Conservation (phyloP, 1,284 basidiomycete genomes). For the Cryptococcus neoformans region DNA sequence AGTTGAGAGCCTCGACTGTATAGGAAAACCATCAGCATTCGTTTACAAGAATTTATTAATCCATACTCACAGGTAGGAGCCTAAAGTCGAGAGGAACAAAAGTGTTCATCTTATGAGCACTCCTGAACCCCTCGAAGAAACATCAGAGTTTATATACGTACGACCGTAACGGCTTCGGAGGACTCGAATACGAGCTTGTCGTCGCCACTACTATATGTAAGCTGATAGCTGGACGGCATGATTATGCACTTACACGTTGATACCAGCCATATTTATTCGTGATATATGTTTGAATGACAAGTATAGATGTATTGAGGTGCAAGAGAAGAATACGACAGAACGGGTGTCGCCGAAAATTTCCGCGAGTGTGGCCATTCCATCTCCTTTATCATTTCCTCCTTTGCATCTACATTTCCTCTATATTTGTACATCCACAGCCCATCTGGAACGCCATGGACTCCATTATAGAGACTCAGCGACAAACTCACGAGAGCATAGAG, state of each 20-base stretch:
- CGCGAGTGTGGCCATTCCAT: conserved; percentile 6
- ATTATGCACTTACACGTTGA: conserved; percentile 38
- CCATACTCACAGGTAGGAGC: conserved; percentile 49
- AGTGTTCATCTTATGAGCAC: conserved; percentile 44
- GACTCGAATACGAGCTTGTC: conserved; percentile 96
- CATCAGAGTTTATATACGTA: conserved; percentile 41
- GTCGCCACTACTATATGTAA: conserved; percentile 35
- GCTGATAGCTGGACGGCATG: background rate
- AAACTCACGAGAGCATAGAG: conserved; percentile 94
- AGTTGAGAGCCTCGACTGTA: conserved; percentile 85
- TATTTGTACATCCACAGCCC: background rate
- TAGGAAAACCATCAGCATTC: conserved; percentile 42
- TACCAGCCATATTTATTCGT: conserved; percentile 22
- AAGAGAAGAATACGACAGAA: background rate
- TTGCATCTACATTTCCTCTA: background rate
- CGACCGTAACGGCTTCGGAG: conserved; percentile 82
- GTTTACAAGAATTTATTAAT: background rate
- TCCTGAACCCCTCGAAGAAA: conserved; percentile 44
- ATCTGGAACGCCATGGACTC: conserved; percentile 66
- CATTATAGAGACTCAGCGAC: conserved; percentile 84
- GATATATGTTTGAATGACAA: conserved; percentile 2
- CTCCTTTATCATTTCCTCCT: background rate
- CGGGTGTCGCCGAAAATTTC: conserved; percentile 7
- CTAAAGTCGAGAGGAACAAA: conserved; percentile 49
- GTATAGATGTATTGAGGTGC: conserved; percentile 2